These are phyloP conservation scores for Oryza australiensis DNA, from an alignment of 176 grass and related monocot genomes.

Conservation along the genomic window DNA sequence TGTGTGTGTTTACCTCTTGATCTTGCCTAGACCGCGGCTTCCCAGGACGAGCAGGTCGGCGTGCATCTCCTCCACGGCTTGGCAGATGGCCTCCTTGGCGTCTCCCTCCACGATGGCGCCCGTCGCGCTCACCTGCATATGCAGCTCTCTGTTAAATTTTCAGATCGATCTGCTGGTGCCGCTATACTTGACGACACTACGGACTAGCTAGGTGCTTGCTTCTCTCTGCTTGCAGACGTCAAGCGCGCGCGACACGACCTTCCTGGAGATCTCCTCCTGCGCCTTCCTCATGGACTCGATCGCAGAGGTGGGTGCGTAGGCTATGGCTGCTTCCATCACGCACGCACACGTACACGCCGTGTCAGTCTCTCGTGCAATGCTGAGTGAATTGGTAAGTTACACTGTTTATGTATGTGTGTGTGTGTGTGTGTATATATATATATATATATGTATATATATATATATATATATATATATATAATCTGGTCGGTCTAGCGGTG, in stretches of 20 bases:
- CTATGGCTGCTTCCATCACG: not conserved
- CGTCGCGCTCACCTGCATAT: conserved; percentile 40
- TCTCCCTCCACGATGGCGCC: conserved; percentile 68
- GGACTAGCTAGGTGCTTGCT: not conserved
- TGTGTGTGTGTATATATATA: too few relatives aligned
- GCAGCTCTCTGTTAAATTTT: not conserved
- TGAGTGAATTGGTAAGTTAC: not conserved
- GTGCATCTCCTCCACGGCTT: conserved; percentile 52
- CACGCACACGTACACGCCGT: not conserved
- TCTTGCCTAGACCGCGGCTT: conserved; percentile 63
- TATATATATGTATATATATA: too few relatives aligned
- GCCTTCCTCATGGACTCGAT: conserved; percentile 55
- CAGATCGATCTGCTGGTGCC: too few relatives aligned
- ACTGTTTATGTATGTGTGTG: not conserved
- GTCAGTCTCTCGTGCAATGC: not conserved
- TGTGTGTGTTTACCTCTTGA: conserved; percentile 79
- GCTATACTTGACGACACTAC: not conserved
- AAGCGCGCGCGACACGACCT: conserved; percentile 45
- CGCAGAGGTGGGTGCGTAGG: conserved; percentile 45
- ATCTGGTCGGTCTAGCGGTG: not conserved
- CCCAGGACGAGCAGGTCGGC: conserved; percentile 72
- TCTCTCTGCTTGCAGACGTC: conserved; percentile 49
- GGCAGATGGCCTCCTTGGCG: conserved; percentile 73
- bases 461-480: too few relatives aligned
- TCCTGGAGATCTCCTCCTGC: conserved; percentile 55